These are phyloP conservation scores for Helichrysum umbraculigerum DNA, from an alignment of 129 eudicot species.

Conservation along the genomic window DNA sequence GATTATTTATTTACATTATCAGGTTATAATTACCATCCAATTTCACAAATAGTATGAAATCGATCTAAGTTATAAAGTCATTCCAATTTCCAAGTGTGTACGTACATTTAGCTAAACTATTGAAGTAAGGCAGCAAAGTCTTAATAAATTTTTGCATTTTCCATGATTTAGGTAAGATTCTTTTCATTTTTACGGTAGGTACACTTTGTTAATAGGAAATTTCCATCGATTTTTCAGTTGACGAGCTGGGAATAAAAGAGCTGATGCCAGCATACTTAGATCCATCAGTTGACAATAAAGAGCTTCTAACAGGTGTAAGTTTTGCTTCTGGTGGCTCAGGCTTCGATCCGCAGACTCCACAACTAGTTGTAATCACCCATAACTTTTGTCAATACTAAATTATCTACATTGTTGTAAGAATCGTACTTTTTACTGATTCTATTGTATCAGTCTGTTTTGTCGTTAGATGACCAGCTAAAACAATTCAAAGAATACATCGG, in stretches of 20 bases:
- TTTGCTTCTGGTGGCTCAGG: slow-evolving; percentile 92
- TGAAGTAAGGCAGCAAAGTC: no score
- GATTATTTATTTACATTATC: no score
- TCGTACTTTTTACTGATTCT: background rate
- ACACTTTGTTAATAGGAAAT: background rate
- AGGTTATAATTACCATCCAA: no score
- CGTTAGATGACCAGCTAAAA: slow-evolving; percentile 46
- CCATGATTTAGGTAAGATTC: no score
- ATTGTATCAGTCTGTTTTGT: slow-evolving; percentile 44
- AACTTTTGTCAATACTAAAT: background rate
- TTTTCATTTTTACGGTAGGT: no score
- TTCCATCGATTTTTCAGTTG: slow-evolving; percentile 41
- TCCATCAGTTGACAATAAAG: slow-evolving; percentile 40
- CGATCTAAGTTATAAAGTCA: no score
- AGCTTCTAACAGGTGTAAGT: slow-evolving; percentile 73
- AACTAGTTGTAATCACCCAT: slow-evolving; percentile 39
- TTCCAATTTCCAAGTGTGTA: no score
- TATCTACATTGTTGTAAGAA: background rate
- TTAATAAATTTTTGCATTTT: no score
- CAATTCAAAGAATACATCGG: slow-evolving; percentile 69
- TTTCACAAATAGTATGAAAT: no score
- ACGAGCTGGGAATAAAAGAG: slow-evolving; percentile 62
- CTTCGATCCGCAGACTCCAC: slow-evolving; percentile 70
- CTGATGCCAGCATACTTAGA: slow-evolving; percentile 72
- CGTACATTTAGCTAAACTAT: no score